phyloP scores from a whole-genome alignment of 768 basidiomycete genomes.

The Podaxis sp. region DNA sequence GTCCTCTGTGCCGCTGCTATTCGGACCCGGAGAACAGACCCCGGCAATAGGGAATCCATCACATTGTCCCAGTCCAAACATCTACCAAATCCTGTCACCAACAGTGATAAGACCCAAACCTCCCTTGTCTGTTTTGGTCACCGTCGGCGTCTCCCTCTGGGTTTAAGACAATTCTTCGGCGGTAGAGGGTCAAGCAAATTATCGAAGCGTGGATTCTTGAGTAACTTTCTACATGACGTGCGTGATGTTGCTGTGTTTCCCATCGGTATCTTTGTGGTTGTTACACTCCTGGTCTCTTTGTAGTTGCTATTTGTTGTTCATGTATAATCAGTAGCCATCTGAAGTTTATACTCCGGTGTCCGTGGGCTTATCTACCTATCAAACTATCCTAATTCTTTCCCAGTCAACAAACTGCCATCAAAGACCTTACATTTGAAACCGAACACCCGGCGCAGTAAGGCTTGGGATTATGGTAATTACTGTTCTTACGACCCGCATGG shows the following conservation, averaged over 20 bases:
- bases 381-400: background rate
- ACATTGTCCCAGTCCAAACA: conserved; percentile 4
- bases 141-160: conserved; percentile 2
- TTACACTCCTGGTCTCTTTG: conserved; percentile 25
- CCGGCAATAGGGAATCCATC: conserved; percentile 16
- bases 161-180: conserved; percentile 7
- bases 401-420: too few relatives aligned
- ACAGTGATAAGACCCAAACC: background rate
- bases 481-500: too few relatives aligned
- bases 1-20: conserved; percentile 25
- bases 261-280: conserved; percentile 36
- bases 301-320: background rate
- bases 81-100: conserved; percentile 9
- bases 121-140: conserved; percentile 5
- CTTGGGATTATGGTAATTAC: too few relatives aligned
- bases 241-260: conserved; percentile 45
- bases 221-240: conserved; percentile 36
- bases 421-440: too few relatives aligned
- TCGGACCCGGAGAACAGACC: conserved; percentile 25
- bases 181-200: background rate
- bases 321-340: background rate
- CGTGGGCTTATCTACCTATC: background rate
- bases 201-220: conserved; percentile 22
- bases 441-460: too few relatives aligned
- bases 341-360: background rate